Percentiles rank a stretch among this genome's conserved stretches.
phyloP scores from a whole-genome alignment of 2,329 filamentous ascomycete species.

The Aspergillus neoniger region DNA sequence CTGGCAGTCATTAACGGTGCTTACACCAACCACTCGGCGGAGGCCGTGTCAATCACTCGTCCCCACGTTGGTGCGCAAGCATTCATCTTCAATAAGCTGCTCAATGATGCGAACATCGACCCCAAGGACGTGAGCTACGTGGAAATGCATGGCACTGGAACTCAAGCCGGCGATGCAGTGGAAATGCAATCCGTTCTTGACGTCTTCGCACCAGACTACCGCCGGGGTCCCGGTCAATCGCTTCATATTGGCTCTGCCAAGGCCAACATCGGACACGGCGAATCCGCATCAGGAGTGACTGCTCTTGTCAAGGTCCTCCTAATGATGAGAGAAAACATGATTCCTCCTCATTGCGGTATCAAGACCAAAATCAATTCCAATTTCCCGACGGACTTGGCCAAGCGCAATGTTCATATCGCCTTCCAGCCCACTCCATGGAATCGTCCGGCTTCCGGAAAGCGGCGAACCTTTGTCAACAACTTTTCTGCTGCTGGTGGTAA shows the following conservation, averaged over 20 bases:
- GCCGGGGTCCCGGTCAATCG: conserved; percentile 37
- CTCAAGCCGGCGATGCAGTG: conserved; percentile 75
- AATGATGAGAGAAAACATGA: conserved; percentile 40
- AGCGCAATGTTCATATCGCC: conserved; percentile 48
- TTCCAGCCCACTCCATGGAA: conserved; percentile 49
- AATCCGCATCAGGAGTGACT: conserved; percentile 60
- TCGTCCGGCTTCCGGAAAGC: conserved; percentile 29
- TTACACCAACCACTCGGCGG: conserved; percentile 79
- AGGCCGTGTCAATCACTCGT: conserved; percentile 80
- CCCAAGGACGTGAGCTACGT: conserved; percentile 79
- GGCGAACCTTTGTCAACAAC: conserved; percentile 61
- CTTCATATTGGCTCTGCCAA: conserved; percentile 66
- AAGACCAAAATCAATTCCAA: conserved; percentile 48
- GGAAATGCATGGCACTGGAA: conserved; percentile 89
- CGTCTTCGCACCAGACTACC: conserved; percentile 60
- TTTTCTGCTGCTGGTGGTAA: conserved; percentile 73
- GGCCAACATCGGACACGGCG: conserved; percentile 65
- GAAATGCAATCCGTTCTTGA: conserved; percentile 79
- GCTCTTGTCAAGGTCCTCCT: conserved; percentile 41
- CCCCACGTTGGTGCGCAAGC: conserved; percentile 79
- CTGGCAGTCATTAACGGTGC: conserved; percentile 74
- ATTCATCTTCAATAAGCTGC: conserved; percentile 67
- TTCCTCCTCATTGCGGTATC: conserved; percentile 39
- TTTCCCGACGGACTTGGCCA: conserved; percentile 47
- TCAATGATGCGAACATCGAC: conserved; percentile 73